phyloP scores from a whole-genome alignment of 306 rosid genomes.

The Corylus americana region DNA sequence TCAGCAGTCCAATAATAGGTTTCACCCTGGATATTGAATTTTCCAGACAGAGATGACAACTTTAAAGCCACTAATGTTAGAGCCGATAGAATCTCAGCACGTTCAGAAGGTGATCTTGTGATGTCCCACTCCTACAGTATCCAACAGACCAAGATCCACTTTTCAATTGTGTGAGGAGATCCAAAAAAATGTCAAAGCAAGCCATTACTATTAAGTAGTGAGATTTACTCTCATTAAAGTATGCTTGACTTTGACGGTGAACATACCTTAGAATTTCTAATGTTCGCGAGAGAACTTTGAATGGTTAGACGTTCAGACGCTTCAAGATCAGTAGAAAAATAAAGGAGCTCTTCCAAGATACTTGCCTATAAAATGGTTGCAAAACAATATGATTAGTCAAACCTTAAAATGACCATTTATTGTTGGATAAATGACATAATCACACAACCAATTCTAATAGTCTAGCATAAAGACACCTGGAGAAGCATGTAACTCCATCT shows the following conservation, averaged over 20 bases:
- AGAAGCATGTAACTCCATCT: neutral
- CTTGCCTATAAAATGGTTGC: constrained; percentile 36
- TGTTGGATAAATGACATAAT: neutral
- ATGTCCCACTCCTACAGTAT: constrained; percentile 52
- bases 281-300: constrained; percentile 33
- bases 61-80: constrained; percentile 38
- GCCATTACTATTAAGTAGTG: neutral
- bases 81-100: constrained; percentile 40
- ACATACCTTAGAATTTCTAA: constrained; percentile 45
- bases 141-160: constrained; percentile 11
- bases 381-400: constrained; percentile 14
- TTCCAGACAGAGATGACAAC: constrained; percentile 47
- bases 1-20: constrained; percentile 49
- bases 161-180: neutral
- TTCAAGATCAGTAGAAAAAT: constrained; percentile 34
- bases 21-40: constrained; percentile 36
- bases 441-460: neutral
- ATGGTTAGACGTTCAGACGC: constrained; percentile 32
- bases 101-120: constrained; percentile 40
- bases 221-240: neutral
- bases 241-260: constrained; percentile 6
- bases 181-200: constrained; percentile 6
- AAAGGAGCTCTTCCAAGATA: constrained; percentile 52
- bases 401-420: neutral
- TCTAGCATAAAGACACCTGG: neutral